Evolutionary conservation across 768 basidiomycete genomes (phyloP).

Genomic region (Trametes meyenii): DNA sequence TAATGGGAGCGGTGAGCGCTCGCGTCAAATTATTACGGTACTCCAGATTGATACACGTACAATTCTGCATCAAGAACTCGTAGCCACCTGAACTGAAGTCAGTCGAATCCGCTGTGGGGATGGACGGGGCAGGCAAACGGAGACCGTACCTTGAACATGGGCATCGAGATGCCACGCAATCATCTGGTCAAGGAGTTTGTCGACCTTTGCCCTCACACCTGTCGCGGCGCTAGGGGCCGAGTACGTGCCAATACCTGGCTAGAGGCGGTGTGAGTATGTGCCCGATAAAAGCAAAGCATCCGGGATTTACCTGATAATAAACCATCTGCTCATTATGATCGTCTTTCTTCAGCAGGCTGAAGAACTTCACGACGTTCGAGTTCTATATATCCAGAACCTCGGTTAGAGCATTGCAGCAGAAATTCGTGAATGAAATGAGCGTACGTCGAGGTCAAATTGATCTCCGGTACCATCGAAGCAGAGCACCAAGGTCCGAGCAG

Average conservation of each 20-base stretch:
- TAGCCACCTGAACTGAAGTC: slow-evolving; percentile 56
- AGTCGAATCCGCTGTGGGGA: background rate
- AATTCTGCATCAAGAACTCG: slow-evolving; percentile 80
- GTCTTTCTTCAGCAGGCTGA: slow-evolving; percentile 72
- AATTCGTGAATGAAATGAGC: slow-evolving; percentile 19
- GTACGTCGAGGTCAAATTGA: slow-evolving; percentile 67
- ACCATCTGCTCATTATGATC: slow-evolving; percentile 62
- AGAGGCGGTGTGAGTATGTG: background rate
- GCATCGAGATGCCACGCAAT: slow-evolving; percentile 62
- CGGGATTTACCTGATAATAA: slow-evolving; percentile 63
- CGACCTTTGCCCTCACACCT: slow-evolving; percentile 53
- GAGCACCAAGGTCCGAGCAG: slow-evolving; percentile 58
- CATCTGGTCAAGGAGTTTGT: slow-evolving; percentile 61
- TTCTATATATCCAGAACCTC: slow-evolving; percentile 45
- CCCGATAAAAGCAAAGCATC: background rate
- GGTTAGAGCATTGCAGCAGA: background rate
- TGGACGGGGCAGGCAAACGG: background rate
- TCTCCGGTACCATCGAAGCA: slow-evolving; percentile 73
- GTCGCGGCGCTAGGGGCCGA: slow-evolving; percentile 63
- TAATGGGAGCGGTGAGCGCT: background rate
- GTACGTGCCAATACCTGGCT: slow-evolving; percentile 79
- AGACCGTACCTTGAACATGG: slow-evolving; percentile 63
- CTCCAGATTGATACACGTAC: slow-evolving; percentile 40
- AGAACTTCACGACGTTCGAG: slow-evolving; percentile 71
- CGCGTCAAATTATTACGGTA: background rate